Evolutionary conservation across 768 basidiomycete genomes (phyloP).

Genomic region (Rhizopogon salebrosus): DNA sequence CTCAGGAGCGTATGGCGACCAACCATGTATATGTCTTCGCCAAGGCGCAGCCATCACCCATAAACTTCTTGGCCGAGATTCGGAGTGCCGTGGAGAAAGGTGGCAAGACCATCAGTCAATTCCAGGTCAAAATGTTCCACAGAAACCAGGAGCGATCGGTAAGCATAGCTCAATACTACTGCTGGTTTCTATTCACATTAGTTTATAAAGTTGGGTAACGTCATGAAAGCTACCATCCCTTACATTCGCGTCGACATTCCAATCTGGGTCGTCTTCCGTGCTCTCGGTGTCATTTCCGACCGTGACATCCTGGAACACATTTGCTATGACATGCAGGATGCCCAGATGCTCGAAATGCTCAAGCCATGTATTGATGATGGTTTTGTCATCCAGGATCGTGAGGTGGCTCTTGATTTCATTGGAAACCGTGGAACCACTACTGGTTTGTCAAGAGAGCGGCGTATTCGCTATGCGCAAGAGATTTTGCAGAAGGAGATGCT

Average conservation of each 20-base stretch:
- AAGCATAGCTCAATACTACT: constrained; percentile 25
- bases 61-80: constrained; percentile 95
- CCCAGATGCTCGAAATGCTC: constrained; percentile 95
- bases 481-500: constrained; percentile 98
- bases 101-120: constrained; percentile 95
- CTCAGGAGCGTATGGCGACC: constrained; percentile 98
- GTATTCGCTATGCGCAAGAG: constrained; percentile 94
- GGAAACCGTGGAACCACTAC: constrained; percentile 96
- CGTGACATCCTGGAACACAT: constrained; percentile 97
- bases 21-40: constrained; percentile 99
- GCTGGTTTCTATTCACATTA: constrained; percentile 9
- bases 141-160: constrained; percentile 85
- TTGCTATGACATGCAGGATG: constrained; percentile 95
- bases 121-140: constrained; percentile 97
- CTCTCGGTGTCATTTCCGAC: constrained; percentile 94
- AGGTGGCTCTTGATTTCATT: constrained; percentile 96
- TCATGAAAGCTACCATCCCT: constrained; percentile 95
- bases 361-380: constrained; percentile 99
- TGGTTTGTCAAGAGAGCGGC: constrained; percentile 85
- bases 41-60: constrained; percentile 93
- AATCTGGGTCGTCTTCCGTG: constrained; percentile 98
- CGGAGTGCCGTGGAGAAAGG: constrained; percentile 97
- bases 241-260: constrained; percentile 99
- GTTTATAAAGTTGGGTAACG: constrained; percentile 66
- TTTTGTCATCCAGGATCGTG: constrained; percentile 96